Evolutionary conservation across 306 rosid species (phyloP).

Genomic region (Cucumis sativus): Cucumber_9930_V3 NC_026658.2:19469001-19469500

Average conservation of each 20-base stretch:
- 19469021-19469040: too few species aligned
- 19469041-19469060: too few species aligned
- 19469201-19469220: too few species aligned
- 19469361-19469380: constrained; percentile 36
- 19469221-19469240: constrained; percentile 61
- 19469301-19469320: constrained; percentile 94
- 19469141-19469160: too few species aligned
- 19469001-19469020: too few species aligned
- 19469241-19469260: constrained; percentile 58
- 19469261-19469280: constrained; percentile 79
- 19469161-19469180: too few species aligned
- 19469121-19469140: too few species aligned
- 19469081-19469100: too few species aligned
- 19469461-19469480: constrained; percentile 61
- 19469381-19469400: background rate
- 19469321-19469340: constrained; percentile 89
- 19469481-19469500: constrained; percentile 73
- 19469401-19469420: background rate
- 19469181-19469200: too few species aligned
- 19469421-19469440: background rate
- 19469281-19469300: constrained; percentile 78
- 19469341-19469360: constrained; percentile 86
- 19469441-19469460: constrained; percentile 47
- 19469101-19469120: too few species aligned
- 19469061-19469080: too few species aligned